A percentile compares a stretch with the other conserved stretches of the same genome.
These are phyloP conservation scores for Rutstroemia sp. DNA, from an alignment of 2,329 filamentous ascomycete genomes.

Conservation along the genomic window DNA sequence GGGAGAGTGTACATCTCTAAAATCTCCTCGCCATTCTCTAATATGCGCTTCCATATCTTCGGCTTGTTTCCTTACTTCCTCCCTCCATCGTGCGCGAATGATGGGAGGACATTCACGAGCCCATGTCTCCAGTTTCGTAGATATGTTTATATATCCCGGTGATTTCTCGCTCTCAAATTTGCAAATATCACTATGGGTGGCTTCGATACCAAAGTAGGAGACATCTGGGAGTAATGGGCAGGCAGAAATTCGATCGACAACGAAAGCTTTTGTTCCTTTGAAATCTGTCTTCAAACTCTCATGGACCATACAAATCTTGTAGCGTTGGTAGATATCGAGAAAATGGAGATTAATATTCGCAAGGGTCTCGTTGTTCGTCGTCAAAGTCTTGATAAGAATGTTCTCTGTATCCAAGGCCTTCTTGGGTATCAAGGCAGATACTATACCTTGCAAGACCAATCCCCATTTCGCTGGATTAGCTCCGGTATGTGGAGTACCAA, in stretches of 20 bases:
- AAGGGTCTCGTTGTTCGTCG: constrained; percentile 65
- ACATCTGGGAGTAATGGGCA: constrained; percentile 63
- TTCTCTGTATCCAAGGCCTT: constrained; percentile 61
- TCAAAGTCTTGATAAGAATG: constrained; percentile 60
- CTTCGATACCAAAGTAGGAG: constrained; percentile 67
- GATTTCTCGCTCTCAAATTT: constrained; percentile 59
- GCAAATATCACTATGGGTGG: constrained; percentile 64
- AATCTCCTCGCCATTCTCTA: constrained; percentile 17
- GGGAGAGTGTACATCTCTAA: constrained; percentile 9
- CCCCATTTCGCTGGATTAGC: constrained; percentile 64
- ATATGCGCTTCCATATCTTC: constrained; percentile 21
- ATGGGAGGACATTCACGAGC: constrained; percentile 16
- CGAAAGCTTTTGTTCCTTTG: constrained; percentile 52
- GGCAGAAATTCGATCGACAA: constrained; percentile 65
- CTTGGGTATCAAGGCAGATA: constrained; percentile 56
- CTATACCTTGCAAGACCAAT: constrained; percentile 59
- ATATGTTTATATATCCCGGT: constrained; percentile 46
- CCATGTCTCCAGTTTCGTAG: constrained; percentile 26
- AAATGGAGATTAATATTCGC: constrained; percentile 70
- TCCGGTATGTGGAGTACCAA: constrained; percentile 55
- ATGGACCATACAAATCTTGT: constrained; percentile 69
- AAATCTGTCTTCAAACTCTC: constrained; percentile 67
- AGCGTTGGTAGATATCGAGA: constrained; percentile 61
- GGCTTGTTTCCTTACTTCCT: constrained; percentile 20
- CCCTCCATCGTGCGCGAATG: constrained; percentile 20